Evolutionary conservation across 495 filamentous ascomycete genomes (phyloP).

Genomic region (Hamigera avellanea): DNA sequence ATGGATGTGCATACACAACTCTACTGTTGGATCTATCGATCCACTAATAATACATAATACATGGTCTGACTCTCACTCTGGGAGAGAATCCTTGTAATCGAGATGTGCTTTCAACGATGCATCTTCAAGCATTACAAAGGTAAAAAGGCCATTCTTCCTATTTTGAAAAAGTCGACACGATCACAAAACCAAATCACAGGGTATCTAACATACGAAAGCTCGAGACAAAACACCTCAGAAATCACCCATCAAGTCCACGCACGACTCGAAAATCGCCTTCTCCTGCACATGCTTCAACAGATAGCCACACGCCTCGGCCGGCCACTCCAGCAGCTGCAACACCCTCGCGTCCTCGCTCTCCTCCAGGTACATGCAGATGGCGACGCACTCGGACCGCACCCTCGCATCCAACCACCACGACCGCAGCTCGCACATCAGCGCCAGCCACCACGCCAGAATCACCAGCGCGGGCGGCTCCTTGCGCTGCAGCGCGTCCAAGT

Average conservation of each 20-base stretch:
- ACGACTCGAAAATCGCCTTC: conserved; percentile 2
- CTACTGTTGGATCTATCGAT: no score
- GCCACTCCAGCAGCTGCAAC: conserved; percentile 18
- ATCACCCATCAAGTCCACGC: neutral
- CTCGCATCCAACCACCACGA: conserved; percentile 32
- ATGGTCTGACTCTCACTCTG: no score
- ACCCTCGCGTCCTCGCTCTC: conserved; percentile 15
- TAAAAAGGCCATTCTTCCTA: no score
- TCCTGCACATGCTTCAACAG: conserved; percentile 69
- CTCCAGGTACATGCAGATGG: conserved; percentile 35
- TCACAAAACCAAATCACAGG: no score
- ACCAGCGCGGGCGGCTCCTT: conserved; percentile 34
- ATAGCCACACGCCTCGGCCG: conserved; percentile 74
- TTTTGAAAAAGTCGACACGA: no score
- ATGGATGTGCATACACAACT: no score
- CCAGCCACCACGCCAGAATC: conserved; percentile 34
- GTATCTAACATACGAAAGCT: no score
- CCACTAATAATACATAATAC: no score
- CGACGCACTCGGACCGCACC: conserved; percentile 28
- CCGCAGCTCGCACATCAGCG: conserved; percentile 18
- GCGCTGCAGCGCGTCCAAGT: conserved; percentile 16
- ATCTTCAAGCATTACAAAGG: no score
- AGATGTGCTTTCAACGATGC: no score
- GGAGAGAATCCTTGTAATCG: no score
- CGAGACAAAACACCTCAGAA: no score